Evolutionary conservation across 116 monocot species (phyloP).

Genomic region (Papilionanthe hybrid): DNA sequence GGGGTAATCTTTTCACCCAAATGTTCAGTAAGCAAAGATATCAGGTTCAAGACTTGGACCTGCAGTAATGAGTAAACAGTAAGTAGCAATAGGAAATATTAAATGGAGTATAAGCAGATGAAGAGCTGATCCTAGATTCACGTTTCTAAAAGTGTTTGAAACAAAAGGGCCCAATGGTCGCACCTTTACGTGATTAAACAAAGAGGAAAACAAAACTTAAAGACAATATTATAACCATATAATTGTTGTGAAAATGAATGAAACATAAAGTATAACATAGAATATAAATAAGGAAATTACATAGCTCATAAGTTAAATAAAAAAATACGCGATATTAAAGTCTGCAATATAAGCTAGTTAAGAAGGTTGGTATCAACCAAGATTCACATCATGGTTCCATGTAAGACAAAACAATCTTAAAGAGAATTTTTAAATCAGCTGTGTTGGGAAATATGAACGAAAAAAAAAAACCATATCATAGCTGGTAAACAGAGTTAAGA

Average conservation of each 20-base stretch:
- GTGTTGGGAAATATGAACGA: neutral
- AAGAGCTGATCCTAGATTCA: neutral
- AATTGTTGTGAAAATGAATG: neutral
- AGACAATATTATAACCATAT: neutral
- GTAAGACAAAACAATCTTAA: neutral
- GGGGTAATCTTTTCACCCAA: constrained; percentile 70
- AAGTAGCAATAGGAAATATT: constrained; percentile 4
- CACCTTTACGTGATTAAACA: neutral
- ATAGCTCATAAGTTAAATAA: neutral
- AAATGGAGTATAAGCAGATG: neutral
- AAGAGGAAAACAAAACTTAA: neutral
- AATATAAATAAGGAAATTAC: neutral
- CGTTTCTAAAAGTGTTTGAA: neutral
- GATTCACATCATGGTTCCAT: neutral
- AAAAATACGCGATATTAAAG: neutral
- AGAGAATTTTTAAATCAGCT: neutral
- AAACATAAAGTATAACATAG: neutral
- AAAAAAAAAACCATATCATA: neutral
- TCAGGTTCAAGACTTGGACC: constrained; percentile 94
- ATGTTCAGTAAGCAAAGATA: constrained; percentile 86
- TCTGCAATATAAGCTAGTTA: neutral
- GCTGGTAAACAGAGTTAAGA: neutral
- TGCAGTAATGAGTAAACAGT: constrained; percentile 20
- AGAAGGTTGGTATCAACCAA: neutral
- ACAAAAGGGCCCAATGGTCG: neutral